These are phyloP conservation scores for Sporisorium iseilematis-ciliati DNA, from an alignment of 1,284 basidiomycete genomes.

Conservation along the genomic window DNA sequence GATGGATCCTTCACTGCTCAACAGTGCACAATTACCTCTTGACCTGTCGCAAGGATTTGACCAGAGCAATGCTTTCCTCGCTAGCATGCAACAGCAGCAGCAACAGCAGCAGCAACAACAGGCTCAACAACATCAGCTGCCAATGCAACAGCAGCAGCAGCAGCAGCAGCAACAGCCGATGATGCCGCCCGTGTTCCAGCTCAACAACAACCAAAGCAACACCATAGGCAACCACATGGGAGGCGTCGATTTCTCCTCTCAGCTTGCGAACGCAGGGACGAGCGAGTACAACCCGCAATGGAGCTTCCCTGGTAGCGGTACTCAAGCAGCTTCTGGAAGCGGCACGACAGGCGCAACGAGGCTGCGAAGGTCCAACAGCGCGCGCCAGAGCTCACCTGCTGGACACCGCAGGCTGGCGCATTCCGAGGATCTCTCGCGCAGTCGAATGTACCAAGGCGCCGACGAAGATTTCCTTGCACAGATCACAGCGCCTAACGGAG, in stretches of 20 bases:
- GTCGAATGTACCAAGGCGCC: slow-evolving; percentile 45
- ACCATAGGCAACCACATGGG: slow-evolving; percentile 25
- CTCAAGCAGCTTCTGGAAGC: slow-evolving; percentile 7
- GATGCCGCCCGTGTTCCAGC: slow-evolving; percentile 36
- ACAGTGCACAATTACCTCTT: slow-evolving; percentile 9
- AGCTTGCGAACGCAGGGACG: slow-evolving; percentile 16
- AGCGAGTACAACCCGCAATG: slow-evolving; percentile 44
- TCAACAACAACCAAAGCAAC: slow-evolving; percentile 43
- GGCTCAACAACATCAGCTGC: slow-evolving; percentile 19
- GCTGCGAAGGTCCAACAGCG: slow-evolving; percentile 39
- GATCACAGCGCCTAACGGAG: slow-evolving; percentile 62
- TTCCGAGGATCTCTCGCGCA: slow-evolving; percentile 57
- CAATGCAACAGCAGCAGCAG: slow-evolving; percentile 20
- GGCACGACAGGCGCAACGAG: slow-evolving; percentile 10
- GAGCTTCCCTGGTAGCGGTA: slow-evolving; percentile 35
- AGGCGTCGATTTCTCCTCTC: slow-evolving; percentile 16
- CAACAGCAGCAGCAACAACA: slow-evolving; percentile 25
- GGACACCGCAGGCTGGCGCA: slow-evolving; percentile 53
- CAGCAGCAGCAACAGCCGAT: slow-evolving; percentile 24
- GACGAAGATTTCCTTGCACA: slow-evolving; percentile 51
- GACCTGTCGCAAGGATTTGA: slow-evolving; percentile 22
- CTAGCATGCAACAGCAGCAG: slow-evolving; percentile 28
- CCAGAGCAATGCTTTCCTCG: slow-evolving; percentile 10
- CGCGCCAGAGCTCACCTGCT: slow-evolving; percentile 23
- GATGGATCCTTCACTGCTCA: slow-evolving; percentile 48